Percentiles rank a stretch among this genome's conserved stretches.
These are phyloP conservation scores for Daucus carota DNA, from an alignment of 129 eudicot genomes.

Conservation along the genomic window DNA sequence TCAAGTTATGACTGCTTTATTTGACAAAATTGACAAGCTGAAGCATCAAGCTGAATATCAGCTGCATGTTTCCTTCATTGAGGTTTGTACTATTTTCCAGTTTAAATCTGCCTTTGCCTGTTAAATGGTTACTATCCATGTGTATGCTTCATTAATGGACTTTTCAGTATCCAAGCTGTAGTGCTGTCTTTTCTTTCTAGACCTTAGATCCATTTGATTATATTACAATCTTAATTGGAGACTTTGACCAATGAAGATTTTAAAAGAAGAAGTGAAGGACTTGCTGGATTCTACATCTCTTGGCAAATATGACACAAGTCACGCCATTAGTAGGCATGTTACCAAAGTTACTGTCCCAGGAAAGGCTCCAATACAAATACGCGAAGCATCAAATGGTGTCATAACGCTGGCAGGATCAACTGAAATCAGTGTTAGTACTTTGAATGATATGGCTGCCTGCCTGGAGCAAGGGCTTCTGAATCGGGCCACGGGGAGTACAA, in stretches of 20 bases:
- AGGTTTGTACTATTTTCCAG: conserved; percentile 37
- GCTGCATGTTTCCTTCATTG: conserved; percentile 88
- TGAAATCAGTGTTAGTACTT: conserved; percentile 70
- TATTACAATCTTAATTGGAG: neutral
- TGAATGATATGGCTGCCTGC: conserved; percentile 90
- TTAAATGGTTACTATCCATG: neutral
- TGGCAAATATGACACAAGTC: conserved; percentile 54
- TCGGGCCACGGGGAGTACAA: conserved; percentile 99
- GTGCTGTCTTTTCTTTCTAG: neutral
- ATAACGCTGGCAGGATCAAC: conserved; percentile 93
- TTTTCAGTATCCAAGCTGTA: neutral
- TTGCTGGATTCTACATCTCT: conserved; percentile 63
- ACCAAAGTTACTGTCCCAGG: conserved; percentile 70
- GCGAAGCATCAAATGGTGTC: conserved; percentile 89
- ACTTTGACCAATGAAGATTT: conserved; percentile 47
- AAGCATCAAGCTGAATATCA: conserved; percentile 79
- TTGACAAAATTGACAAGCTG: conserved; percentile 67
- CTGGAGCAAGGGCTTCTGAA: conserved; percentile 84
- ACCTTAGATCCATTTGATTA: neutral
- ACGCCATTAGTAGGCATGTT: conserved; percentile 32
- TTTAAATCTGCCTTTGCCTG: neutral
- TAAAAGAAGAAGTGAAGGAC: conserved; percentile 97
- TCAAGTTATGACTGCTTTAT: conserved; percentile 71
- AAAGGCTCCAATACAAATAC: conserved; percentile 96
- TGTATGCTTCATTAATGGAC: neutral